A percentile compares a stretch with the other conserved stretches of the same genome.
Evolutionary conservation across 495 filamentous ascomycete species (phyloP).

Genomic region (Aspergillus steynii): DNA sequence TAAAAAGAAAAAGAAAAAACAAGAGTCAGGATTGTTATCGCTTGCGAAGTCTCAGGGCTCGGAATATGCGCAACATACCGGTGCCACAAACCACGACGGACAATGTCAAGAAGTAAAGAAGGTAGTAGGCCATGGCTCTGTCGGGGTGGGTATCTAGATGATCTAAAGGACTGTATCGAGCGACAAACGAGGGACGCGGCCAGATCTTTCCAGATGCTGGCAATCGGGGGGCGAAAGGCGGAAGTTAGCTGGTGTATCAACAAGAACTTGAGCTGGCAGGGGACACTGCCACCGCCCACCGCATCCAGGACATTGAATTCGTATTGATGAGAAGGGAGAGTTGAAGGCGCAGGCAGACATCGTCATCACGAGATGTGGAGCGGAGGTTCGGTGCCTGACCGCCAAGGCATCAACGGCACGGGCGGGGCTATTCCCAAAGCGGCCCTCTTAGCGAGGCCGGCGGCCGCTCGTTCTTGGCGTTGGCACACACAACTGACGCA

Average conservation of each 20-base stretch:
- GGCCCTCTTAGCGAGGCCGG: slow-evolving; percentile 45
- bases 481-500: slow-evolving; percentile 35
- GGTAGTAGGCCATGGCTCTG: slow-evolving; percentile 61
- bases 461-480: slow-evolving; percentile 29
- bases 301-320: not conserved
- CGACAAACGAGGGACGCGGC: not conserved
- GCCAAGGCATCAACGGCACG: slow-evolving; percentile 17
- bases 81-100: slow-evolving; percentile 60
- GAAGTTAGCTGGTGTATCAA: not conserved
- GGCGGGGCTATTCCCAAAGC: slow-evolving; percentile 36
- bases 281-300: not conserved
- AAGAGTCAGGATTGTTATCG: slow-evolving; percentile 3
- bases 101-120: slow-evolving; percentile 75
- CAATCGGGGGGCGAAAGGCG: not conserved
- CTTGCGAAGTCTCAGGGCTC: not conserved
- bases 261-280: not conserved
- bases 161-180: slow-evolving; percentile 1
- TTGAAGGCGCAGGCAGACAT: not conserved
- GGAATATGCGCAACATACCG: slow-evolving; percentile 40
- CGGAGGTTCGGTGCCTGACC: slow-evolving; percentile 11
- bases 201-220: not conserved
- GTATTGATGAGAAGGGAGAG: not conserved
- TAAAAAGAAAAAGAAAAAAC: not conserved
- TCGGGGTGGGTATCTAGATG: not conserved
- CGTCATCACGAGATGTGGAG: not conserved